Evolutionary conservation across 441 rosid species (phyloP).

Genomic region (Euphorbia corollata): DNA sequence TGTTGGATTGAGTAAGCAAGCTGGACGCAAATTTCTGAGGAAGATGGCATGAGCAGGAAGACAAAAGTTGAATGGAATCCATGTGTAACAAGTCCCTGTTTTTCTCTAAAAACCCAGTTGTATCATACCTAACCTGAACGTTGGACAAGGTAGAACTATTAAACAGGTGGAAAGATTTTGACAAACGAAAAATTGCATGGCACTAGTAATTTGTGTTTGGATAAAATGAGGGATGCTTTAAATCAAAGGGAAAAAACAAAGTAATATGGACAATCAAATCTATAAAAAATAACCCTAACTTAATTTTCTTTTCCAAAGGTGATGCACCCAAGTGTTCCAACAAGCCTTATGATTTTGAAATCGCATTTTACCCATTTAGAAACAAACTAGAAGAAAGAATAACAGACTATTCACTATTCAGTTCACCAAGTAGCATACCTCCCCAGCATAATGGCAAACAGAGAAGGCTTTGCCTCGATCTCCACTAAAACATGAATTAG

Average conservation of each 20-base stretch:
- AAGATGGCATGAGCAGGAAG: conserved; percentile 80
- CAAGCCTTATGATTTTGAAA: not conserved
- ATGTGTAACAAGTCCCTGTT: conserved; percentile 88
- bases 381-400: not conserved
- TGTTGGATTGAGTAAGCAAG: conserved; percentile 78
- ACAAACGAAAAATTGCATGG: not conserved
- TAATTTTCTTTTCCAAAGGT: not conserved
- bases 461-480: conserved; percentile 74
- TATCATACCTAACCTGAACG: conserved; percentile 80
- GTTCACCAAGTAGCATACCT: conserved; percentile 40
- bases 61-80: conserved; percentile 91
- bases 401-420: not conserved
- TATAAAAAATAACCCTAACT: not conserved
- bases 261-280: not conserved
- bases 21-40: conserved; percentile 86
- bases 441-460: conserved; percentile 91
- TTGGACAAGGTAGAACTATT: conserved; percentile 27
- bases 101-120: conserved; percentile 93
- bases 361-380: not conserved
- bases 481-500: conserved; percentile 76
- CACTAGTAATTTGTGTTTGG: not conserved
- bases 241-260: not conserved
- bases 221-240: not conserved
- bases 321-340: not conserved
- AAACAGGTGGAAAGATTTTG: conserved; percentile 19